A percentile compares a stretch with the other conserved stretches of the same genome.
Evolutionary conservation across 1,284 basidiomycete species (phyloP).

Genomic region (Puccinia coronata): DNA sequence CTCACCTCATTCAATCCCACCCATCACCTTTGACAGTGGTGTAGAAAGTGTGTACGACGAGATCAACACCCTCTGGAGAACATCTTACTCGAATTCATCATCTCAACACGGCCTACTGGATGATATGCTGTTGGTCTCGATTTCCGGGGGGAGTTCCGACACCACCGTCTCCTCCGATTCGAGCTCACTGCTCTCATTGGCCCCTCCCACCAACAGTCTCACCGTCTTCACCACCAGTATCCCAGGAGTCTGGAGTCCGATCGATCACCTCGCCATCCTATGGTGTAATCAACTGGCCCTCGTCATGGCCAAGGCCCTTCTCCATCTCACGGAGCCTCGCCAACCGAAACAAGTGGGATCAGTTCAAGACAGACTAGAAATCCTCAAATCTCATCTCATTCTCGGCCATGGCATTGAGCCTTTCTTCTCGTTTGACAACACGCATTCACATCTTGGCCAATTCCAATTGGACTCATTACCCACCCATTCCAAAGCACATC

Average conservation of each 20-base stretch:
- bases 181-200: conserved; percentile 68
- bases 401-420: conserved; percentile 41
- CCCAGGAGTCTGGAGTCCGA: conserved; percentile 87
- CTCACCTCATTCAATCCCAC: conserved; percentile 84
- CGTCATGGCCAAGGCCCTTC: conserved; percentile 74
- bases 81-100: conserved; percentile 62
- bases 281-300: conserved; percentile 98
- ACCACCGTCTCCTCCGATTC: conserved; percentile 89
- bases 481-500: not conserved
- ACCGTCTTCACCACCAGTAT: conserved; percentile 83
- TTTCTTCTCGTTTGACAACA: conserved; percentile 36
- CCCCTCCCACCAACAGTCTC: conserved; percentile 63
- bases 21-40: conserved; percentile 78
- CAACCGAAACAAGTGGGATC: conserved; percentile 32
- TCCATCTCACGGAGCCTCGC: conserved; percentile 66
- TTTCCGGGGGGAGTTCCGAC: conserved; percentile 91
- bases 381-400: conserved; percentile 47
- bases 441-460: conserved; percentile 20
- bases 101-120: conserved; percentile 49
- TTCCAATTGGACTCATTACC: conserved; percentile 4
- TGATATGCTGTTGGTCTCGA: conserved; percentile 69
- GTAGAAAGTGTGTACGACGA: conserved; percentile 72
- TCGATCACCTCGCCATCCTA: conserved; percentile 93
- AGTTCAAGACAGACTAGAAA: conserved; percentile 38
- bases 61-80: conserved; percentile 59